Evolutionary conservation across 768 basidiomycete genomes (phyloP), one percentile per base, ranked within the genome.

Genomic region (Scleroderma bovista): DNA sequence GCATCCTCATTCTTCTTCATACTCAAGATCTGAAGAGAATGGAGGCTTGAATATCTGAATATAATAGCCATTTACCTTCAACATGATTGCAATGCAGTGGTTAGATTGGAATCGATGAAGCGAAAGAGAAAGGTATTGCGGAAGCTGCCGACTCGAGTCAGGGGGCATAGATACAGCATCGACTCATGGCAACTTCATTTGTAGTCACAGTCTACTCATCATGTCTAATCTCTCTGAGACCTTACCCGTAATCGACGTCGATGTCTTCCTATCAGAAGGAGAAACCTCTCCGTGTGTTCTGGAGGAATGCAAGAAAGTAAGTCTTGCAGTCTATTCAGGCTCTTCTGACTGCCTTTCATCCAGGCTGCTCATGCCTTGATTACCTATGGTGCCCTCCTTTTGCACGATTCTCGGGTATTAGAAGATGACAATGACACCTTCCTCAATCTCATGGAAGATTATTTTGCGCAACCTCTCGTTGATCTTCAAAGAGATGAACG

Each of bases 1-100:
- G 90, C 90, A 63, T 98, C 92, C 76, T 97, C 93, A 62, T 86
- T 90, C 85, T 98, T 98, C 84, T 98, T 98, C 88, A 99, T 93
- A 58, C 86, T 91, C 88, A 96, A 97, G 63, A 99, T 97, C 96
- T 99, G 57, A 31, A 29, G 23, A 31, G 40, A 20, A 33, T 29
- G 15, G 23, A 17, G 32, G 7, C 32, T 47, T 58, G 32, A 52
- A 48, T 20, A 48, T 57, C 54, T 13, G 31, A 37, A 42, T 50
- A 17, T n/a, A 26, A 22, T 44, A 20, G 33, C 8, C 20, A 46
- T 51, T 39, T 50, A 73, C 75, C 72, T 76, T 76, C 54, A 76
- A 73, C 75, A 76, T 76, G 48, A 54, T 61, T 57, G 34, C 17
- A 31, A 22, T 24, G 22, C 40, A 15, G 20, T 51, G 48, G 47